Evolutionary conservation across 2,329 filamentous ascomycete genomes (phyloP), one percentile per base, ranked within the genome.

Genomic region (Arthrobotrys sinensis): DNA sequence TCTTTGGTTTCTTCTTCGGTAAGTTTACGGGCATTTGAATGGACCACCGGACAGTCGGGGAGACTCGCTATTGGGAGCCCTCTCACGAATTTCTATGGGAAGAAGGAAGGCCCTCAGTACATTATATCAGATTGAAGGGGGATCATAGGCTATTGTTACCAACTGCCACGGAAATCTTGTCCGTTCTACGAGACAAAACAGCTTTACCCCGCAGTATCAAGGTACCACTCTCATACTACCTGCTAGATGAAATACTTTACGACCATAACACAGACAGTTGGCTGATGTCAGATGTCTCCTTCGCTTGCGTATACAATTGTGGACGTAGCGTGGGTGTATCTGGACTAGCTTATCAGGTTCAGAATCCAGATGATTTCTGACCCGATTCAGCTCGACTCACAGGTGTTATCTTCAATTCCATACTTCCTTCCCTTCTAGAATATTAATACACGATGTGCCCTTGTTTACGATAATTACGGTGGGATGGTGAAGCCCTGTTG

Each of bases 31-130:
- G 38, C n/a, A 48, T 24, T 60, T 50, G 32, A 1, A 57, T 38
- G 46, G 36, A 43, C 21, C 69, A 34, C 60, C 69, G 69, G 69
- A 32, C 6, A 2, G 43, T 73, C 69, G 69, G 69, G 60, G 60
- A 65, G 60, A 43, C 50, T 66, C 60, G 69, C 69, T 5, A 73
- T 73, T 73, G 57, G 69, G 53, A 10, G 32, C n/a, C 11, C 45
- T 60, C n/a, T 19, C 38, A 7, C 11, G 14, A 21, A 52, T 19
- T 16, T 12, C 34, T 43, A 36, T 43, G 1, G 5, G 34, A 43
- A 60, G 19, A 28, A 34, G 28, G 55, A 7, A 34, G 4, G 19
- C 36, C 6, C 12, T 60, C 55, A 19, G 10, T 57, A 38, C 52
- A 57, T n/a, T 19, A 43, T 43, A 60, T 60, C 36, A 40, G 32